Evolutionary conservation across 805 yeast species (phyloP).

Genomic region (Diddensiella transvaalensis): DNA sequence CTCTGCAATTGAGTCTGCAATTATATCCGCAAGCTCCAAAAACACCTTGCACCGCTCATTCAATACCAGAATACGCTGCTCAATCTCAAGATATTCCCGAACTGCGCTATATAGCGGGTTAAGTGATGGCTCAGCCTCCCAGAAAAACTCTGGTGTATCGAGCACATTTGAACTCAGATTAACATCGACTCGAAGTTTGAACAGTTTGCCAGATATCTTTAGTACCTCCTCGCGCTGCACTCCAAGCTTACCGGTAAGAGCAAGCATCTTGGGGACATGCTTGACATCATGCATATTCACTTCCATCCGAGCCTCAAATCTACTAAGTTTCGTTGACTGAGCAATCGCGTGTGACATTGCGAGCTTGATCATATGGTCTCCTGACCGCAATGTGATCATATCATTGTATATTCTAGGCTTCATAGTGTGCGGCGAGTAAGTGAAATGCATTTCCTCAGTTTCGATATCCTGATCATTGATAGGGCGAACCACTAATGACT

Average conservation of each 20-base stretch:
- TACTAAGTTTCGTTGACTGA: conserved; percentile 85
- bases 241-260: conserved; percentile 84
- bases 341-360: conserved; percentile 97
- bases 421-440: conserved; percentile 48
- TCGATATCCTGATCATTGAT: conserved; percentile 83
- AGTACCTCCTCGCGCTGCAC: conserved; percentile 78
- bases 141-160: conserved; percentile 94
- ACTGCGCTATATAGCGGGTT: conserved; percentile 89
- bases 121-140: conserved; percentile 92
- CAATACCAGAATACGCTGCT: conserved; percentile 87
- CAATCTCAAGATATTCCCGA: conserved; percentile 89
- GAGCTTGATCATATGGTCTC: conserved; percentile 87
- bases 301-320: conserved; percentile 90
- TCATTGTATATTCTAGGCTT: conserved; percentile 70
- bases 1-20: conserved; percentile 93
- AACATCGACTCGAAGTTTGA: conserved; percentile 89
- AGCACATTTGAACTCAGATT: conserved; percentile 84
- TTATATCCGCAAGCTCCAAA: conserved; percentile 85
- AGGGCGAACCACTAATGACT: conserved; percentile 61
- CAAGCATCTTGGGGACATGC: conserved; percentile 83
- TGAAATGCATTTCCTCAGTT: conserved; percentile 81
- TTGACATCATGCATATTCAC: conserved; percentile 78
- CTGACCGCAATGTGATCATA: conserved; percentile 84
- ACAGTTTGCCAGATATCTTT: conserved; percentile 84
- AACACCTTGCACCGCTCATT: conserved; percentile 94